Conservation (phyloP, 1,139 yeast species). For the Yamadazyma trypodendri region DNA sequence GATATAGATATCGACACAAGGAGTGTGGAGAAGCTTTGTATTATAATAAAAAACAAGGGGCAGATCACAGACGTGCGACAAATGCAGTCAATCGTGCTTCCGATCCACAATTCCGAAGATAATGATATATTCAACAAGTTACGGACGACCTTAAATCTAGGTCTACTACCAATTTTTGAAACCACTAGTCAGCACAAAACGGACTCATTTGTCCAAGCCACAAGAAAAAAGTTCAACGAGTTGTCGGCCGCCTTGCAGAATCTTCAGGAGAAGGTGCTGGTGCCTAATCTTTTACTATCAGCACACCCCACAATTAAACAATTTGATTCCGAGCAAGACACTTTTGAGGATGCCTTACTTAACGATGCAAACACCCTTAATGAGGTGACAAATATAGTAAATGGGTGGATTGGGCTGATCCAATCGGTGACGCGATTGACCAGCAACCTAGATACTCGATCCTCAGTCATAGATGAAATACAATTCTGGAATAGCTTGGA, state of each 20-base stretch:
- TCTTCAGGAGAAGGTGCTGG: slow-evolving; percentile 64
- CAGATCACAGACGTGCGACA: slow-evolving; percentile 6
- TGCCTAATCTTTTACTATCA: slow-evolving; percentile 58
- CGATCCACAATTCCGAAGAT: slow-evolving; percentile 10
- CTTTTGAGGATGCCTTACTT: slow-evolving; percentile 24
- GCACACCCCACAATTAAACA: slow-evolving; percentile 54
- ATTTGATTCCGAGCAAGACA: slow-evolving; percentile 22
- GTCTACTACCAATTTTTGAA: slow-evolving; percentile 41
- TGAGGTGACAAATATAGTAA: slow-evolving; percentile 62
- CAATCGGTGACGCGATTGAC: slow-evolving; percentile 53
- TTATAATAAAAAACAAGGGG: slow-evolving; percentile 13
- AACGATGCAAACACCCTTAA: slow-evolving; percentile 61
- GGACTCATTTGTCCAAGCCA: slow-evolving; percentile 25
- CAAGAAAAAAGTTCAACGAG: slow-evolving; percentile 69
- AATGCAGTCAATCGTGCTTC: slow-evolving; percentile 13
- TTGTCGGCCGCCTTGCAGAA: slow-evolving; percentile 67
- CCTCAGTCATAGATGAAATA: slow-evolving; percentile 62
- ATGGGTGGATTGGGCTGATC: slow-evolving; percentile 69
- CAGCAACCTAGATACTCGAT: slow-evolving; percentile 9
- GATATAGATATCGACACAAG: slow-evolving; percentile 1
- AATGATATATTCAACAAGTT: slow-evolving; percentile 51
- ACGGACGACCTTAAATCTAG: slow-evolving; percentile 53
- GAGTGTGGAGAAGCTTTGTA: slow-evolving; percentile 4
- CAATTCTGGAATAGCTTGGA: slow-evolving; percentile 81
- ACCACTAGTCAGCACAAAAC: slow-evolving; percentile 14